These are phyloP conservation scores for Akebia trifoliata DNA, from an alignment of 164 flowering plant species.

Conservation along the genomic window DNA sequence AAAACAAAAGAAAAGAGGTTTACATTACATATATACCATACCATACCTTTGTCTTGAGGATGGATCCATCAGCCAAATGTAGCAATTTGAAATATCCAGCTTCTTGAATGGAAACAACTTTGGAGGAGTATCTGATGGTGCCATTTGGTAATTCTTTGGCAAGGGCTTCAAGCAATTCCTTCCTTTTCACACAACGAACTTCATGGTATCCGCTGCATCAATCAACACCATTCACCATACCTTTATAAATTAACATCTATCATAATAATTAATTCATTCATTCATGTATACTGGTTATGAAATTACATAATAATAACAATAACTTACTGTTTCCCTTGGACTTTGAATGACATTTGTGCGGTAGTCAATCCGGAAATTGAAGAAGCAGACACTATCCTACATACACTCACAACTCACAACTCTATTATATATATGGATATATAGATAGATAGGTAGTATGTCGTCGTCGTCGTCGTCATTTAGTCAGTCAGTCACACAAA, in stretches of 20 bases:
- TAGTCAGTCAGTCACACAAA: no score
- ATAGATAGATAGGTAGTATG: no score
- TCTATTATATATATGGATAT: no score
- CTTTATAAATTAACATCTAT: background rate
- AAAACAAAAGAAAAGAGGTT: no score
- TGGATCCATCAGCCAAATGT: slow-evolving; percentile 66
- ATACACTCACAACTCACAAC: background rate
- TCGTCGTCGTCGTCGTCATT: no score
- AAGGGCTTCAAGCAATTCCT: slow-evolving; percentile 45
- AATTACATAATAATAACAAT: no score
- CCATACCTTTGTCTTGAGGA: slow-evolving; percentile 53
- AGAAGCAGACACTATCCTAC: slow-evolving; percentile 13
- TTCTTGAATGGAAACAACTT: slow-evolving; percentile 58
- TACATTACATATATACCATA: no score
- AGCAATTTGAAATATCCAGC: slow-evolving; percentile 42
- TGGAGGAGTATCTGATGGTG: slow-evolving; percentile 60
- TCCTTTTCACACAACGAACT: slow-evolving; percentile 48
- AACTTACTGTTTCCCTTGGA: slow-evolving; percentile 12
- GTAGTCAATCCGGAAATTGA: slow-evolving; percentile 4
- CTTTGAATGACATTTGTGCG: slow-evolving; percentile 4
- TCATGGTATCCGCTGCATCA: slow-evolving; percentile 37
- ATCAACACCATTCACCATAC: background rate
- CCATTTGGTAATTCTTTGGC: slow-evolving; percentile 57
- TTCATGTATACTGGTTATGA: background rate
- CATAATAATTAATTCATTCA: no score